A percentile compares a stretch with the other conserved stretches of the same genome.
Evolutionary conservation across 257 asterid genomes (phyloP).

Genomic region (Fraxinus cuspidata): DNA sequence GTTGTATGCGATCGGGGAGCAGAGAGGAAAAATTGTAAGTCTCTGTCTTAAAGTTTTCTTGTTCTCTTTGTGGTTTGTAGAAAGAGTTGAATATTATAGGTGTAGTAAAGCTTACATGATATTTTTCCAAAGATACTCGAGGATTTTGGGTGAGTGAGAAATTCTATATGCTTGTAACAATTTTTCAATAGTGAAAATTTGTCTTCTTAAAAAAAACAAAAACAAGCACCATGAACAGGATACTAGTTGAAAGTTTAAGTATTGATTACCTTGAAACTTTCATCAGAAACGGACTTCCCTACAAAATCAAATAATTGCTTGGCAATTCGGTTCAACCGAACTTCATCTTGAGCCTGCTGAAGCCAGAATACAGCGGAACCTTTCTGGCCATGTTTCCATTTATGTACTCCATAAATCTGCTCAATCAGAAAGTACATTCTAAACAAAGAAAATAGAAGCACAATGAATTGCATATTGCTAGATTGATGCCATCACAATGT

Average conservation of each 20-base stretch:
- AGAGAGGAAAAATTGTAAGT: no score
- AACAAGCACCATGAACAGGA: not conserved
- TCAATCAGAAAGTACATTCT: constrained; percentile 22
- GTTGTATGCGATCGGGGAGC: no score
- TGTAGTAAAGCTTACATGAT: not conserved
- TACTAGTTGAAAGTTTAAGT: not conserved
- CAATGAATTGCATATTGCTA: not conserved
- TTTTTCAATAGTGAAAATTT: not conserved
- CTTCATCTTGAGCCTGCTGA: constrained; percentile 91
- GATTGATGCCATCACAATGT: not conserved
- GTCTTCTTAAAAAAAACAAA: not conserved
- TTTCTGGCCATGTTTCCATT: constrained; percentile 95
- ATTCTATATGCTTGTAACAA: not conserved
- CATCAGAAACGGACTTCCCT: constrained; percentile 87
- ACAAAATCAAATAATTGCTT: constrained; percentile 78
- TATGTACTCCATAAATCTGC: constrained; percentile 86
- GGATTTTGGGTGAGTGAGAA: not conserved
- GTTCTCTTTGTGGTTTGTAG: not conserved
- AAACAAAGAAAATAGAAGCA: constrained; percentile 21
- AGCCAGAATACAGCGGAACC: constrained; percentile 95
- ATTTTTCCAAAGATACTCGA: not conserved
- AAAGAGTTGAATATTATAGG: not conserved
- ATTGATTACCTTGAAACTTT: constrained; percentile 72
- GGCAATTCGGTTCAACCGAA: constrained; percentile 80
- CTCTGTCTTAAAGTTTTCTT: no score